Evolutionary conservation across 176 grass and related monocot genomes (phyloP), one percentile per base, ranked within the genome.

Genomic region (Avena sativa): DNA sequence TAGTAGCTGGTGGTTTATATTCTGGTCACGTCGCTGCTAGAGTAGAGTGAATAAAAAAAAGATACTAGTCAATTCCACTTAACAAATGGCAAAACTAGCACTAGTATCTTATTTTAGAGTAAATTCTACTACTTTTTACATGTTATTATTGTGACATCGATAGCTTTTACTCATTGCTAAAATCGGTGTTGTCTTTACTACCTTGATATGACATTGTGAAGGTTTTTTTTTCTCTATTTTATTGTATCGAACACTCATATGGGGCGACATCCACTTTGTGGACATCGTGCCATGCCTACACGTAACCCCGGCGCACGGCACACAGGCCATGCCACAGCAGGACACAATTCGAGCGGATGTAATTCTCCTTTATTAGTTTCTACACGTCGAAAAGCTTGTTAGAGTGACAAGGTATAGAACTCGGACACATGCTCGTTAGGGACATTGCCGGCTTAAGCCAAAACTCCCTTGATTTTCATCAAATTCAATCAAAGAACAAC

Each of bases 1-100:
- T 51, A 87, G 71, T 51, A 87, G 71, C 40, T 48, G 46, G 9
- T 48, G 10, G 46, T 48, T 48, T 48, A 48, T 48, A 48, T 48
- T 48, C 46, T 9, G 46, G 46, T 48, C 46, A 9, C 46, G 46
- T 48, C 46, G 9, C 46, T 48, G 9, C 46, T 48, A 48, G 9
- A 48, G 40, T 72, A 72, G 21, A 72, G 9, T 47, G 16, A 12
- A 44, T 23, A 23, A 55, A 83, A 60, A 9, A 72, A 23, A 4
- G 9, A 2, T 48, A 10, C 34, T 46, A 6, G 38, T 21, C 20
- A 72, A 72, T 47, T 47, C 2, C 43, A 73, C 43, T 48, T 73
- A 6, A 73, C 40, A 23, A 11, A 3, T 12, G 43, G 17, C 0
- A 5, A 71, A n/a, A 71, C 38, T 6, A 46, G 7, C 69, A 20